Percentiles rank a stretch among this genome's conserved stretches.
phyloP scores from a whole-genome alignment of 768 basidiomycete genomes.

The Fibroporia radiculosa region DNA sequence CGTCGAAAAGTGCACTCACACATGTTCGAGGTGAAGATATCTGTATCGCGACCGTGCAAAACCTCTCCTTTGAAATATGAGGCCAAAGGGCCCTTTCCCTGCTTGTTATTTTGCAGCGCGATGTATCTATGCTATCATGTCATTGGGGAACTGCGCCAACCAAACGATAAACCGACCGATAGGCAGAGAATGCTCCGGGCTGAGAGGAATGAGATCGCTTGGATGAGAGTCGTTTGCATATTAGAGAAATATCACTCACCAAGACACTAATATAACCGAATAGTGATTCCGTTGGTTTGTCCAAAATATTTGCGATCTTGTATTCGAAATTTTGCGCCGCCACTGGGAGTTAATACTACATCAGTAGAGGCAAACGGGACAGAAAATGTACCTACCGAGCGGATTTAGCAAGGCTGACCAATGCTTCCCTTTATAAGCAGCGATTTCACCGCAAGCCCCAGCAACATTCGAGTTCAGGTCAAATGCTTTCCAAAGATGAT shows the following conservation, averaged over 20 bases:
- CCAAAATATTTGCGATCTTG: conserved; percentile 84
- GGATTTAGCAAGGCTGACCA: conserved; percentile 82
- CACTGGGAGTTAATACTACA: conserved; percentile 33
- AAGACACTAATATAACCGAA: conserved; percentile 97
- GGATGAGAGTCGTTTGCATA: background rate
- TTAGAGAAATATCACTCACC: conserved; percentile 27
- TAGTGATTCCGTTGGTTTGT: conserved; percentile 76
- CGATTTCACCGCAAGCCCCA: conserved; percentile 97
- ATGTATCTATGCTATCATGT: conserved; percentile 67
- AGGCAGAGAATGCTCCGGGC: conserved; percentile 95
- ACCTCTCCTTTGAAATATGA: conserved; percentile 98
- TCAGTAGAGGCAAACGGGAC: background rate
- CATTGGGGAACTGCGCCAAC: too few relatives aligned
- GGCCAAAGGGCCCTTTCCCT: conserved; percentile 79
- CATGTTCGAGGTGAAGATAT: conserved; percentile 96
- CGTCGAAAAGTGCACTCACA: conserved; percentile 40
- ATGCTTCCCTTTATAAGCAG: conserved; percentile 83
- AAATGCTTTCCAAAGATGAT: conserved; percentile 93
- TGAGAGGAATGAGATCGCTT: conserved; percentile 17
- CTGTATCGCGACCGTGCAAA: conserved; percentile 74
- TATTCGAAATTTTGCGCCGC: conserved; percentile 97
- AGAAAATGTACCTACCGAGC: conserved; percentile 41
- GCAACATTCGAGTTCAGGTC: conserved; percentile 88
- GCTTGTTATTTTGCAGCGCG: conserved; percentile 78
- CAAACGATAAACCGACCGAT: conserved; percentile 34